Conservation (phyloP, 305 asterid species). For the Fraxinus sp. region DNA sequence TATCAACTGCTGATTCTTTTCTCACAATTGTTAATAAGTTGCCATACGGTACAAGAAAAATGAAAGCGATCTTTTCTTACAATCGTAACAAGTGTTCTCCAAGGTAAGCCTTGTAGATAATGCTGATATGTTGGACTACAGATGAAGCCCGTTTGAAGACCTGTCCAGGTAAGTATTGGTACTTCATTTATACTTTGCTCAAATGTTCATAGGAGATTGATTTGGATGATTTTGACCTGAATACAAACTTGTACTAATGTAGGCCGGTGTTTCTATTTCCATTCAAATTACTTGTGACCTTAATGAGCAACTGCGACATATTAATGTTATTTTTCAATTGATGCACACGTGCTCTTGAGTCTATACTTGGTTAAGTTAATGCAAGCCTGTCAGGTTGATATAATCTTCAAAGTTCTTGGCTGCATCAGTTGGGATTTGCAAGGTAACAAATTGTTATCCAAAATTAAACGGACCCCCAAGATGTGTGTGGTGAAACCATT, state of each 20-base stretch:
- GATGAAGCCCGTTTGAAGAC: not conserved
- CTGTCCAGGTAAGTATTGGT: not conserved
- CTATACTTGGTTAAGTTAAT: not conserved
- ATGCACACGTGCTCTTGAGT: not conserved
- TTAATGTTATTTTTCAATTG: not conserved
- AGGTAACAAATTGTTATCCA: not conserved
- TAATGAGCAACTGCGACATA: not conserved
- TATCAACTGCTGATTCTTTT: not conserved
- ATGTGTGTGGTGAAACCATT: not conserved
- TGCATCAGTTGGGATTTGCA: not conserved
- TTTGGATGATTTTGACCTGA: not conserved
- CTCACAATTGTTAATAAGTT: not conserved
- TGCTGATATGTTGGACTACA: not conserved
- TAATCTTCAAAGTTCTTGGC: not conserved
- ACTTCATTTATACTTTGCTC: not conserved
- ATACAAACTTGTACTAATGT: not conserved
- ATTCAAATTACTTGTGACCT: not conserved
- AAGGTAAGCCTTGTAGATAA: not conserved
- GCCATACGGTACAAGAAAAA: not conserved
- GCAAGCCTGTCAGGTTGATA: not conserved
- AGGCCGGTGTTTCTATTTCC: not conserved
- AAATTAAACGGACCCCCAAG: not conserved
- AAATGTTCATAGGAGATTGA: not conserved
- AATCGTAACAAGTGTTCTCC: not conserved
- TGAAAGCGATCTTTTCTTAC: not conserved